Evolutionary conservation across 345 rosid genomes (phyloP).

Genomic region (Citrus cavaleriei): DNA sequence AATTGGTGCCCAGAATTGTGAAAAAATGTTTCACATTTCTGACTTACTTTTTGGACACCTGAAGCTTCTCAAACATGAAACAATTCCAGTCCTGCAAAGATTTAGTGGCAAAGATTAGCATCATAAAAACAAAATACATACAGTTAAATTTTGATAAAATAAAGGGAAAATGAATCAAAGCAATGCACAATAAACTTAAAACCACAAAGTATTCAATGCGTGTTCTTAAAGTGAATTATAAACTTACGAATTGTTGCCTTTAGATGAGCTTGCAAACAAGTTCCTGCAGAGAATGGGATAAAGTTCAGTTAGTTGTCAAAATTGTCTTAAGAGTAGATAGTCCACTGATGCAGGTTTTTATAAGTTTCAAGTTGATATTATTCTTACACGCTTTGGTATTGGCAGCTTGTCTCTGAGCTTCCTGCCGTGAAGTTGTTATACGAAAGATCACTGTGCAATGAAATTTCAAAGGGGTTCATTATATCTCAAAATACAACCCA

Average conservation of each 20-base stretch:
- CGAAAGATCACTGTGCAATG: slow-evolving; percentile 31
- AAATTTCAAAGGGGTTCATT: background rate
- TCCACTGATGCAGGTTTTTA: background rate
- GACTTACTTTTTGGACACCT: slow-evolving; percentile 27
- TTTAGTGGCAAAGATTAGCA: slow-evolving; percentile 1
- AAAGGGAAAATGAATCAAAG: background rate
- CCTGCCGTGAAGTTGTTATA: slow-evolving; percentile 24
- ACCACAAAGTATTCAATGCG: background rate
- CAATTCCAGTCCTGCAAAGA: slow-evolving; percentile 6
- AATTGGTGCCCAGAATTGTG: background rate
- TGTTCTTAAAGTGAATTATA: background rate
- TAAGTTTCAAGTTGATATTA: background rate
- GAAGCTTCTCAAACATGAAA: slow-evolving; percentile 18
- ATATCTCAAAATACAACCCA: background rate
- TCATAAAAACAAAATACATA: background rate
- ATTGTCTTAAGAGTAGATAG: background rate
- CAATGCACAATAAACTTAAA: background rate
- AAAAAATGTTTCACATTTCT: background rate
- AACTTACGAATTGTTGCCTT: slow-evolving; percentile 23
- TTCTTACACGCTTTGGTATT: slow-evolving; percentile 18
- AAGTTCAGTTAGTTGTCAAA: background rate
- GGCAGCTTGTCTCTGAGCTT: slow-evolving; percentile 8
- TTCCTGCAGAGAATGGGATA: slow-evolving; percentile 21
- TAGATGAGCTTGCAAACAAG: slow-evolving; percentile 34
- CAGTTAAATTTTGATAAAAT: background rate